Base-by-base conservation (phyloP, 768 basidiomycete species). In the Auricularia sp. region DNA sequence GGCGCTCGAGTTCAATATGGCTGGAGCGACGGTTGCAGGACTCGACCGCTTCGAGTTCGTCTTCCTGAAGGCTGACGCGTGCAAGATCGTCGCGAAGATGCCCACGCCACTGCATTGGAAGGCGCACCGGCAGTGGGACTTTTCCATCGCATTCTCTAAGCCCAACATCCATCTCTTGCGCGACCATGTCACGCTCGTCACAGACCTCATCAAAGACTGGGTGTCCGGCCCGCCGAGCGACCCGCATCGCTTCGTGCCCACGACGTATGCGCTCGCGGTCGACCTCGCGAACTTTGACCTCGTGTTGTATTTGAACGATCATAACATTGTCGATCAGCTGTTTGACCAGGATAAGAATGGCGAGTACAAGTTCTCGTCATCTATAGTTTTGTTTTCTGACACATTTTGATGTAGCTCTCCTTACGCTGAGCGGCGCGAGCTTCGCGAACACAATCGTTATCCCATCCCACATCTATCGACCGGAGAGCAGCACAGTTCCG, bases 261-360 rank as follows among this genome's bases (percentile, higher is more conserved):
- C 83, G 73, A 71, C 85, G 6, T 98, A 98, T 74, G 73, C 74
- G 16, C 74, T 95, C 67, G 79, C 87, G 61, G 67, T 97, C 60
- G 80, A 85, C 64, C 74, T 98, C 65, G 80, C 86, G 71, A 85
- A 92, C 70, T 95, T 86, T 74, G 81, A 84, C 65, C 72, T 96
- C 61, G 88, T 89, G 68, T 72, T 91, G 33, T 95, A 91, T 71
- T 85, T 91, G 62, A 98, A 98, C 71, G 96, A 98, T 74, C 93
- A 93, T 71, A 98, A 98, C 71, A 92, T 98, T 71, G 90, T 98
- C 61, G 93, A 97, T 77, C 90, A 89, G 66, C 93, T 94, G 2
- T 76, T 87, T 39, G 77, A 86, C 64, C 77, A 76, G 64, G 88
- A 93, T n/a, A 90, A 93, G 69, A 98, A 98, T 72, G 39, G 39